Base-by-base conservation (phyloP, 495 filamentous ascomycete genomes). In the Penicillium coffeae region DNA sequence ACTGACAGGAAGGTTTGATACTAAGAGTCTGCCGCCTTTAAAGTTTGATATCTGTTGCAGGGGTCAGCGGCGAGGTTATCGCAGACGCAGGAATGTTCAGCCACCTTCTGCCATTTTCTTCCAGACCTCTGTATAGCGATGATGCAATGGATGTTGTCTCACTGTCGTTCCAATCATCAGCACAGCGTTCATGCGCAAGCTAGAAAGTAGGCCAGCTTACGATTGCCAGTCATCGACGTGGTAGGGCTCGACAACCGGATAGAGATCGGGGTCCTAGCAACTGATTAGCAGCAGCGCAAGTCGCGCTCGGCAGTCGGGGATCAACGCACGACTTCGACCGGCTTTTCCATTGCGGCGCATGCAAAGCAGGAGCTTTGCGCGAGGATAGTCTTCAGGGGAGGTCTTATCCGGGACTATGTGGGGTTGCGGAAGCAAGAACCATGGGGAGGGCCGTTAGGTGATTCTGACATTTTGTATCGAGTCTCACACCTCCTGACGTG, bases 51-150 rank as follows among this genome's bases (percentile, higher is more conserved):
- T 49, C 54, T 56, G 19, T 34, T 0, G 13, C 10, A n/a, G n/a
- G n/a, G n/a, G n/a, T 13, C 8, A 19, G 13, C 21, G 13, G 42
- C 32, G n/a, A n/a, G n/a, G 32, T 27, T 16, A 32, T 13, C 13
- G 25, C 15, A 47, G 14, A 5, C 25, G 25, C 4, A 4, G 5
- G 5, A 30, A 30, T 10, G 34, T 18, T 6, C 9, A 2, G 42
- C 48, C 5, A 56, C 54, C 54, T 52, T 45, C 54, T 43, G 36
- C 54, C 54, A 36, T 56, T 56, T 52, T 56, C 48, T 2, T 48
- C 33, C 2, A 48, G 45, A 25, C 54, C 54, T 27, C 36, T 48
- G 2, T 48, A 48, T 18, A 55, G 48, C 20, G 47, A 7, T 3
- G 55, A 54, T 5, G 55, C 35, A 18, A 54, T 43, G 13, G 52